Conservation (phyloP, 352 stramenopile genomes). For the Pythium phragmitis region DNA sequence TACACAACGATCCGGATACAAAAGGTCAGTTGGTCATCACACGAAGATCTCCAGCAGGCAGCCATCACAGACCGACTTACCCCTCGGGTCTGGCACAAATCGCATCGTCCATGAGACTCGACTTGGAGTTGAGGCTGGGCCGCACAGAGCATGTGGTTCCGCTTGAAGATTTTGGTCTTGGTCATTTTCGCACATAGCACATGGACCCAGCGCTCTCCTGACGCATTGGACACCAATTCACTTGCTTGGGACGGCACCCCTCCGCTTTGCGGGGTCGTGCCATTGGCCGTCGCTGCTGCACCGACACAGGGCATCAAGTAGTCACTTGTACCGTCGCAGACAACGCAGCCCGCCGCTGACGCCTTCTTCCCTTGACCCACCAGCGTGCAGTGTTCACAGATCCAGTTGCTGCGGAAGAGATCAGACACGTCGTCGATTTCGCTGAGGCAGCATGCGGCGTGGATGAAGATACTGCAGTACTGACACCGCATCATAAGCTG, state of each 20-base stretch:
- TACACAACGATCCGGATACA: slow-evolving; percentile 22
- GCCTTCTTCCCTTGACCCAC: slow-evolving; percentile 38
- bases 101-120: slow-evolving; percentile 40
- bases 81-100: slow-evolving; percentile 51
- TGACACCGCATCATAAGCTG: slow-evolving; percentile 87
- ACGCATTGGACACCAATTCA: slow-evolving; percentile 27
- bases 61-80: slow-evolving; percentile 23
- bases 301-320: slow-evolving; percentile 80
- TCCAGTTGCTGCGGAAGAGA: slow-evolving; percentile 81
- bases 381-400: slow-evolving; percentile 76
- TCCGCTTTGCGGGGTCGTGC: background rate
- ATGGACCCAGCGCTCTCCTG: slow-evolving; percentile 55
- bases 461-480: slow-evolving; percentile 81
- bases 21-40: background rate
- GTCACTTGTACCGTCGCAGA: slow-evolving; percentile 66
- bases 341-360: slow-evolving; percentile 42
- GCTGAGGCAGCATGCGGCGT: slow-evolving; percentile 78
- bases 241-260: background rate
- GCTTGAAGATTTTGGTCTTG: slow-evolving; percentile 65
- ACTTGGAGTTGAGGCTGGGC: slow-evolving; percentile 24
- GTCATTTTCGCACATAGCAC: slow-evolving; percentile 78
- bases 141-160: slow-evolving; percentile 62
- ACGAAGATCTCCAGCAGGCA: background rate
- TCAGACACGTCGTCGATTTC: slow-evolving; percentile 55
- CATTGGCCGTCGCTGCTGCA: background rate